Base-by-base conservation (phyloP, 2,329 filamentous ascomycete species). In the Calonectria pauciramosa region DNA sequence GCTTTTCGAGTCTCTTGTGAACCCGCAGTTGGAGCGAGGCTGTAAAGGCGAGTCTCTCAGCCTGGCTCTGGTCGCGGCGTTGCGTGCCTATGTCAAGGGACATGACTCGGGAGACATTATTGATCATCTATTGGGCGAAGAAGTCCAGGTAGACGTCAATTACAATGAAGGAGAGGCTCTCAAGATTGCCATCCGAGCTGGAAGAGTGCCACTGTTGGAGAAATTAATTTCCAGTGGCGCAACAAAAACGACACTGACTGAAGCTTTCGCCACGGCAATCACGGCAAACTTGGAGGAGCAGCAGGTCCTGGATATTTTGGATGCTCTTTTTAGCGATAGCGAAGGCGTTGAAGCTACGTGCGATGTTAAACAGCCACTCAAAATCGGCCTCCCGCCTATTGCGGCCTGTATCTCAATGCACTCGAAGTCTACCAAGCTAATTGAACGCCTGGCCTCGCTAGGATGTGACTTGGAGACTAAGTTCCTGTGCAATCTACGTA, bases 131-230 rank as follows among this genome's bases (percentile, higher is more conserved):
- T 60, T 71, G 18, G 54, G 38, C 7, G 47, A 68, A 8, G 67
- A 34, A 14, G 36, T 23, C 9, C 20, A 38, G 16, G 68, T 67
- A 18, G 68, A 71, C 47, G 67, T 74, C 16, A 74, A 74, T 36
- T 71, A 60, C 44, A 16, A 30, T 9, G 16, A 71, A 20, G 72
- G 72, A 18, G 44, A 71, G 20, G 72, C 63, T 20, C 38, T 71
- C 14, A 68, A 68, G 23, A 54, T 71, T 28, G 72, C 72, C 9
- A 32, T 49, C 23, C 32, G 44, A 28, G 36, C 54, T 20, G 52
- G 44, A 7, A n/a, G 51, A 16, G 41, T 13, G 20, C 9, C 56
- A 4, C 38, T 64, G 9, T 63, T 70, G 28, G n/a, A 63, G 68
- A 52, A 18, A 18, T 18, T 70, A 18, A 41, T 63, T 18, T 34